These are phyloP conservation scores for Eucalyptus lansdowneana DNA, from an alignment of 345 rosid species.

Conservation along the genomic window DNA sequence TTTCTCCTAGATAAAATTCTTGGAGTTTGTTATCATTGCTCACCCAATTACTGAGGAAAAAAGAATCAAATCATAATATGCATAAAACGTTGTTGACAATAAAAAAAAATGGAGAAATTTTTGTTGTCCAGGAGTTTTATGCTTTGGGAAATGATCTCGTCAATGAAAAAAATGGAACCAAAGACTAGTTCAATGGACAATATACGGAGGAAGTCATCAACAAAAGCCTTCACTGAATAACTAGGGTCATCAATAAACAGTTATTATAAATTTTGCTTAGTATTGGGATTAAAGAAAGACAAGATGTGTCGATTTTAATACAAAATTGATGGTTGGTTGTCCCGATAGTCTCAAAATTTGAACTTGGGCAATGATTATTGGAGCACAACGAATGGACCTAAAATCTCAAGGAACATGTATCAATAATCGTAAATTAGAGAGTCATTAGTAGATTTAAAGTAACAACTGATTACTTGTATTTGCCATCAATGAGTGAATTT, in stretches of 20 bases:
- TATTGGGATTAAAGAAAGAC: background rate
- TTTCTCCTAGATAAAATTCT: background rate
- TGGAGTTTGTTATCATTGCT: background rate
- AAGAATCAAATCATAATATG: background rate
- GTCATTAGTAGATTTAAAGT: background rate
- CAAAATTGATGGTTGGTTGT: background rate
- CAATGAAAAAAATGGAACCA: background rate
- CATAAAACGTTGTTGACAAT: background rate
- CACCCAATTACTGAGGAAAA: background rate
- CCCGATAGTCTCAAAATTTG: background rate
- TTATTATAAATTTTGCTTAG: background rate
- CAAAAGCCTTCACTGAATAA: background rate
- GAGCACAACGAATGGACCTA: background rate
- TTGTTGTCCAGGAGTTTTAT: background rate
- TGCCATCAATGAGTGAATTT: background rate
- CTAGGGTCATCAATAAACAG: no score
- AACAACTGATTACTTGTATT: background rate
- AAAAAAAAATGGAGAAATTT: background rate
- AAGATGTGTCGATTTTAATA: background rate
- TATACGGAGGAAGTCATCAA: fast-evolving
- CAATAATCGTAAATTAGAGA: background rate
- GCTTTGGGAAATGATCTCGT: background rate
- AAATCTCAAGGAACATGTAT: background rate
- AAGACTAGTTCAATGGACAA: background rate
- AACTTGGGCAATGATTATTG: background rate